phyloP scores from a whole-genome alignment of 108 stramenopile species.

The Stephanodiscus minutulus region DNA sequence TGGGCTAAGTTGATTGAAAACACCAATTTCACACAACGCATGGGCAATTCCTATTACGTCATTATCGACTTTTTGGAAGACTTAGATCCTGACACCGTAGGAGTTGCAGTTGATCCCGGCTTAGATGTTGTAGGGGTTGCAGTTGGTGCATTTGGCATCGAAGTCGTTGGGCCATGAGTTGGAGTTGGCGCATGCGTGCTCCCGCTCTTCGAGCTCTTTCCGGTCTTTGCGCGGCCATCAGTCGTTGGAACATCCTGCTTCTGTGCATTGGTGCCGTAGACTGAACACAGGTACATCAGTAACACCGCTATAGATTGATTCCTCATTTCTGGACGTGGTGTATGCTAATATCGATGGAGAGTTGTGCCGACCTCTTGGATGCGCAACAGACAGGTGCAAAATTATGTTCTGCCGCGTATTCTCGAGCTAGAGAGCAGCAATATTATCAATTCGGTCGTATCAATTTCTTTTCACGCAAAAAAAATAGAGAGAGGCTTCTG shows the following conservation, averaged over 20 bases:
- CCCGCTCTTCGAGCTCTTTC: background rate
- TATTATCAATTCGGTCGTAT: no score
- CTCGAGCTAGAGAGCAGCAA: no score
- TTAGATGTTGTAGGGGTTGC: background rate
- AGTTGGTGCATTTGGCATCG: background rate
- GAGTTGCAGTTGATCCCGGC: background rate
- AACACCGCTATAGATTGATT: background rate
- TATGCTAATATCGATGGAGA: no score
- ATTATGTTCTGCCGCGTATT: no score
- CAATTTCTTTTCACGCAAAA: no score
- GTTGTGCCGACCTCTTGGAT: no score
- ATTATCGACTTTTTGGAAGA: background rate
- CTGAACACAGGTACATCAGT: background rate
- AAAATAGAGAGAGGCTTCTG: no score
- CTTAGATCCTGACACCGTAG: background rate
- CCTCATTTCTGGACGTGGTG: background rate
- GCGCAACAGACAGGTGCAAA: no score
- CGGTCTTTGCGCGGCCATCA: background rate
- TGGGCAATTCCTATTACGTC: background rate
- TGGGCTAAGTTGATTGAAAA: no score
- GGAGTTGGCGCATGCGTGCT: background rate
- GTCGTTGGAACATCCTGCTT: background rate
- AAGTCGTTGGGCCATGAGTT: background rate
- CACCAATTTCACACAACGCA: no score
- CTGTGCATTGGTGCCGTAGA: background rate